These are phyloP conservation scores for Rhododendron griersonianum DNA, from an alignment of 148 eudicot genomes.

Conservation along the genomic window DNA sequence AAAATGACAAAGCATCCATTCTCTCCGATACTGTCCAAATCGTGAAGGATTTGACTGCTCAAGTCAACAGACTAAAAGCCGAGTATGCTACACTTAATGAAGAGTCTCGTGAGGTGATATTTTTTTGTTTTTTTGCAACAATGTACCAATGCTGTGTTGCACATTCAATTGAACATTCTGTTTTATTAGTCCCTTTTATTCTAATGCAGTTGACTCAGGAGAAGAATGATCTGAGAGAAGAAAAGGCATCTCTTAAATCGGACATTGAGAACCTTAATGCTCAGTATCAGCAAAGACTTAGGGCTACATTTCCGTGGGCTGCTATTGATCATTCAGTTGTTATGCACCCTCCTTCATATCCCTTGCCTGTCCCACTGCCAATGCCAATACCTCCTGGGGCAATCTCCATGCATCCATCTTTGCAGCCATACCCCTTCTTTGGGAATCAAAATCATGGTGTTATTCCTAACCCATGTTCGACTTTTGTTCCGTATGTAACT, in stretches of 20 bases:
- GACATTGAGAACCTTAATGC: constrained; percentile 65
- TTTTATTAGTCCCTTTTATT: background rate
- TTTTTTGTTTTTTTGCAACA: background rate
- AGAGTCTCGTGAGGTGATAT: constrained; percentile 73
- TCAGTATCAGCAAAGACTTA: constrained; percentile 64
- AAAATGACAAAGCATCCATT: constrained; percentile 80
- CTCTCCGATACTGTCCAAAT: constrained; percentile 73
- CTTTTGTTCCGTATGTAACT: constrained; percentile 53
- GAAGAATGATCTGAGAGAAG: constrained; percentile 86
- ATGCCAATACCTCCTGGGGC: constrained; percentile 50
- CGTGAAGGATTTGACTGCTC: constrained; percentile 67
- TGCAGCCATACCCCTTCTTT: constrained; percentile 70
- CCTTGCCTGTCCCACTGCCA: constrained; percentile 60
- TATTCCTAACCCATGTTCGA: constrained; percentile 56
- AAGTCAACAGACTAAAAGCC: constrained; percentile 67
- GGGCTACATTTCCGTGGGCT: constrained; percentile 64
- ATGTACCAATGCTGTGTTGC: background rate
- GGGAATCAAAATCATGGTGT: constrained; percentile 57
- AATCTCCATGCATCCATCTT: constrained; percentile 51
- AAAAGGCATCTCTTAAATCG: constrained; percentile 72
- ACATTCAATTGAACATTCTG: background rate
- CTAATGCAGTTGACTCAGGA: constrained; percentile 67
- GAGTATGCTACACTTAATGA: constrained; percentile 64
- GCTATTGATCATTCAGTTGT: constrained; percentile 66
- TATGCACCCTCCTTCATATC: constrained; percentile 64